Evolutionary conservation across 164 flowering plant genomes (phyloP).

Genomic region (Kingdonia uniflora): DNA sequence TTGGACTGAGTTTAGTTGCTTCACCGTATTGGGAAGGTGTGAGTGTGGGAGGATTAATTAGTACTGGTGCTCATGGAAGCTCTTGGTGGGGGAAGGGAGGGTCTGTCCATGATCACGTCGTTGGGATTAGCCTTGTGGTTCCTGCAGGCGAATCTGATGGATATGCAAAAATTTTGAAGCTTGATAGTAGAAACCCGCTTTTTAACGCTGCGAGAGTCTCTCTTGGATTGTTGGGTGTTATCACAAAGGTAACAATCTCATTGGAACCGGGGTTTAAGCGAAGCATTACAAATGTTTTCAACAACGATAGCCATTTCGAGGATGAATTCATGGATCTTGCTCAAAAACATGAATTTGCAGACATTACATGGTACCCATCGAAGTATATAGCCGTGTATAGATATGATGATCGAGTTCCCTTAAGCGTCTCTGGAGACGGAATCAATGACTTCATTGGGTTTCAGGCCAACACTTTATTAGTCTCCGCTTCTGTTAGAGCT

Average conservation of each 20-base stretch:
- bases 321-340: slow-evolving; percentile 42
- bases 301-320: slow-evolving; percentile 39
- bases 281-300: slow-evolving; percentile 45
- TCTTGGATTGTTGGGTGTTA: slow-evolving; percentile 57
- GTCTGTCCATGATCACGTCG: slow-evolving; percentile 61
- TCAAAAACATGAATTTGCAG: slow-evolving; percentile 57
- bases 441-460: slow-evolving; percentile 62
- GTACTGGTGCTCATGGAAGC: slow-evolving; percentile 76
- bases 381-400: slow-evolving; percentile 49
- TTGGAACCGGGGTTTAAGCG: slow-evolving; percentile 62
- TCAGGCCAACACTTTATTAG: slow-evolving; percentile 34
- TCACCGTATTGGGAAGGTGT: slow-evolving; percentile 86
- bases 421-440: slow-evolving; percentile 49
- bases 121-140: slow-evolving; percentile 49
- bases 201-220: slow-evolving; percentile 60
- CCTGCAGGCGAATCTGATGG: slow-evolving; percentile 42
- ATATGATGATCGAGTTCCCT: slow-evolving; percentile 49
- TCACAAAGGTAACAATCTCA: slow-evolving; percentile 64
- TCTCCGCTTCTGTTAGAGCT: slow-evolving; percentile 34
- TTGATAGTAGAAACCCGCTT: slow-evolving; percentile 24
- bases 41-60: slow-evolving; percentile 55
- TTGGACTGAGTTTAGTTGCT: slow-evolving; percentile 54
- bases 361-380: slow-evolving; percentile 80
- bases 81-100: slow-evolving; percentile 83
- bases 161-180: slow-evolving; percentile 34